These are phyloP conservation scores for Citrus unshiu DNA, from an alignment of 345 rosid genomes.

Conservation along the genomic window DNA sequence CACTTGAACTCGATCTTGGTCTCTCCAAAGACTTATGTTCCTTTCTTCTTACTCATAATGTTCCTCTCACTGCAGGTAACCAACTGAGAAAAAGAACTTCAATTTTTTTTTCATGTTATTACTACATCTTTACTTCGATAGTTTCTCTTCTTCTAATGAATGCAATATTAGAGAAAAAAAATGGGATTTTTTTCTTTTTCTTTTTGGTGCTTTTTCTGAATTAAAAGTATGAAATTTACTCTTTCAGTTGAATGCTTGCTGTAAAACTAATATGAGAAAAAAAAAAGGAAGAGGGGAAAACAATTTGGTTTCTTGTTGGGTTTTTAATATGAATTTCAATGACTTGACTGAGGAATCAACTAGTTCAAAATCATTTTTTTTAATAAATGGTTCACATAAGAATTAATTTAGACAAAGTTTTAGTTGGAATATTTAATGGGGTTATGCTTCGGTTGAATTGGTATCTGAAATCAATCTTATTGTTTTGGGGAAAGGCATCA, in stretches of 20 bases:
- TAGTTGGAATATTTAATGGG: neutral
- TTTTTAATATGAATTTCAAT: neutral
- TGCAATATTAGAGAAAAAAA: neutral
- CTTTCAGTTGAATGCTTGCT: neutral
- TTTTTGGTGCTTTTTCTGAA: neutral
- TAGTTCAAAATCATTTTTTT: neutral
- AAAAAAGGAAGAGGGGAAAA: too few species aligned
- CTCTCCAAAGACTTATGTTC: constrained; percentile 47
- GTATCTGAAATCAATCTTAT: neutral
- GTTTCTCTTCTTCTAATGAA: neutral
- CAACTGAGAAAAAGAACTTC: neutral
- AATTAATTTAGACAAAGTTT: neutral
- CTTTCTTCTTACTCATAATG: constrained; percentile 16
- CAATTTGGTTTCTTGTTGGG: neutral
- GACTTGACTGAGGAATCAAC: neutral
- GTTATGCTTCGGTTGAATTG: neutral
- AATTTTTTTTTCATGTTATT: neutral
- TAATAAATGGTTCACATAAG: neutral
- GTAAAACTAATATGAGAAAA: too few species aligned
- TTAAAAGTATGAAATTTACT: neutral
- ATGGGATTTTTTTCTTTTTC: neutral
- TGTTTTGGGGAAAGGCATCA: neutral
- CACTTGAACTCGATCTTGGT: constrained; percentile 27
- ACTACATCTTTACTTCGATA: neutral
- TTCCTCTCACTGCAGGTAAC: constrained; percentile 11